phyloP scores from a whole-genome alignment of 148 eudicot genomes.

The Arbutus unedo region DNA sequence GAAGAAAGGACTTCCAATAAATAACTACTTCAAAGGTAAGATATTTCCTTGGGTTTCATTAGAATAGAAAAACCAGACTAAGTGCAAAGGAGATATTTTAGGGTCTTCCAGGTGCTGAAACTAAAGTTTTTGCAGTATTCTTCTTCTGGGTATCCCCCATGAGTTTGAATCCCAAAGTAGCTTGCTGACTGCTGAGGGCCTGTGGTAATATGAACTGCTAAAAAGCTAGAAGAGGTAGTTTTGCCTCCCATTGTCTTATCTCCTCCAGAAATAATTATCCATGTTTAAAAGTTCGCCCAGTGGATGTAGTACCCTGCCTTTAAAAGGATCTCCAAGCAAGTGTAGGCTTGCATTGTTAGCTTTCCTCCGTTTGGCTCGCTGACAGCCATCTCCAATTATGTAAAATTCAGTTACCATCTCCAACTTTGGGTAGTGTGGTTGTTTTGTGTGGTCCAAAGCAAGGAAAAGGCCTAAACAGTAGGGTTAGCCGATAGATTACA shows the following conservation, averaged over 20 bases:
- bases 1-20: neutral
- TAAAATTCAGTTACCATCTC: neutral
- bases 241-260: neutral
- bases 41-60: neutral
- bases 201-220: neutral
- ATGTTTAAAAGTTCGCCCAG: neutral
- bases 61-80: neutral
- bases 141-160: neutral
- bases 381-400: neutral
- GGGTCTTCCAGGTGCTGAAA: slow-evolving; percentile 11
- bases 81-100: neutral
- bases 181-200: neutral
- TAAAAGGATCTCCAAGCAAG: slow-evolving; percentile 6
- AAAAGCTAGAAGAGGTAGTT: neutral
- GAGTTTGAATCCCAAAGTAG: neutral
- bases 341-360: neutral
- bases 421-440: neutral
- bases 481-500: neutral
- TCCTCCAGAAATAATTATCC: neutral
- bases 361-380: neutral
- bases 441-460: slow-evolving; percentile 6
- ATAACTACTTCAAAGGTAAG: neutral
- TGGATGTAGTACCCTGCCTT: neutral
- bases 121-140: neutral
- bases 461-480: neutral